A percentile compares a stretch with the other conserved stretches of the same genome.
phyloP scores from a whole-genome alignment of 2,329 filamentous ascomycete species.

The Rhexocercosporidium sp. region DNA sequence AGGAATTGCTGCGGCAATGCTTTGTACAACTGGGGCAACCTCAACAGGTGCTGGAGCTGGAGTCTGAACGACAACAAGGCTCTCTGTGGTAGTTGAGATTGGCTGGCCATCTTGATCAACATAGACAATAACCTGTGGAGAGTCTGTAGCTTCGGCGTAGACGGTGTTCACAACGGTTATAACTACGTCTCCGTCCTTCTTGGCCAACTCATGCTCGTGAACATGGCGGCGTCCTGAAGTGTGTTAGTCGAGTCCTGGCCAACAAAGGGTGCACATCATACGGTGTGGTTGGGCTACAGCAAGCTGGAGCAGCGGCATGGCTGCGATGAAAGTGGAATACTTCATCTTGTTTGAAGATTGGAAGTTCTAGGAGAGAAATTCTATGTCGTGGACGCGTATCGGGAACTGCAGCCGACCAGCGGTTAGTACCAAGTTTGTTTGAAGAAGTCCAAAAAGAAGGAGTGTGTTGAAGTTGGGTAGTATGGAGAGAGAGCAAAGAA shows the following conservation, averaged over 20 bases:
- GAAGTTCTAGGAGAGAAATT: slow-evolving; percentile 20
- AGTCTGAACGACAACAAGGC: slow-evolving; percentile 14
- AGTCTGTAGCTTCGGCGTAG: slow-evolving; percentile 44
- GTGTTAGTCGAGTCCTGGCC: slow-evolving; percentile 2
- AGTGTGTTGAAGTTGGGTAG: background rate
- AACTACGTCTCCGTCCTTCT: slow-evolving; percentile 36
- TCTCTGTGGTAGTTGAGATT: slow-evolving; percentile 48
- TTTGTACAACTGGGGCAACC: background rate
- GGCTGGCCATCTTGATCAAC: slow-evolving; percentile 62
- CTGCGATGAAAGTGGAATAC: slow-evolving; percentile 43
- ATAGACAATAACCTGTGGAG: slow-evolving; percentile 61
- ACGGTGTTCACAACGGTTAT: slow-evolving; percentile 45
- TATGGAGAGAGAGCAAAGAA: background rate
- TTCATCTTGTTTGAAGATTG: slow-evolving; percentile 49
- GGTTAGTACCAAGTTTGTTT: slow-evolving; percentile 26
- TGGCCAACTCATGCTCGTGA: slow-evolving; percentile 35
- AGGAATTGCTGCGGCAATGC: background rate
- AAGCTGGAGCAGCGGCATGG: slow-evolving; percentile 48
- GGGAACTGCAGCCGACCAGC: slow-evolving; percentile 28
- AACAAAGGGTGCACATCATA: slow-evolving; percentile 6
- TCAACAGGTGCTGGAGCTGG: slow-evolving; percentile 5
- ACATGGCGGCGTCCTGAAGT: slow-evolving; percentile 31
- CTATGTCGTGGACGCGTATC: slow-evolving; percentile 24
- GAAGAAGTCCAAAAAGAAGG: background rate
- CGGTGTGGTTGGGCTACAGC: slow-evolving; percentile 48